Evolutionary conservation across 441 rosid genomes (phyloP), one percentile per base, ranked within the genome.

Genomic region (Kokia cookei): DNA sequence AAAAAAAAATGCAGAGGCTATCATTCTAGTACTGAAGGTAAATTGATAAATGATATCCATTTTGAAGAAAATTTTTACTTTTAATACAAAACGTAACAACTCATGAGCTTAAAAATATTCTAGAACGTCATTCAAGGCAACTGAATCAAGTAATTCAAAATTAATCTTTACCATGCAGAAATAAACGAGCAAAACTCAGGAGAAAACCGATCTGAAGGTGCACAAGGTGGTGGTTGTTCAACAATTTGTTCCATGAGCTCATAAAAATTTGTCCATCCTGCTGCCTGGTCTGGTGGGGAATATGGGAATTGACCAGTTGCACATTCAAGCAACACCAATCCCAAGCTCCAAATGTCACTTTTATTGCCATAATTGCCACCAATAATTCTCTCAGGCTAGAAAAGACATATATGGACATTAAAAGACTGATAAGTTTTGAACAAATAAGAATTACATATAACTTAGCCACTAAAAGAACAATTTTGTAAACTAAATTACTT

Each of bases 261-360:
- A 71, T 82, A 93, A 71, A 95, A 90, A 72, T 81, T 89, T 58
- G 58, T 66, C 97, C 98, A 93, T 54, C 89, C 89, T 78, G 86
- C 88, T 75, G 48, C 86, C 79, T 80, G 84, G 53, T 77, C 84
- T 0, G 93, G 90, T 35, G 97, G 97, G 15, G 85, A 71, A 80
- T 89, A 89, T 7, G 99, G 98, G 78, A 95, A 95, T 55, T 79
- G 73, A 40, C 99, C 97, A 9, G 93, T 93, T 66, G 98, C 98
- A 65, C 96, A 93, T 79, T 95, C 97, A 71, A 95, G 89, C 77
- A 93, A 80, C 47, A 91, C 88, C 69, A 95, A 76, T 5, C 99
- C 99, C 73, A 95, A 80, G 86, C 99, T 93, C 98, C 99, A 95
- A 79, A 95, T 93, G 74, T 95, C 99, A 78, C 95, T 93, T 83